Evolutionary conservation across 2,329 filamentous ascomycete genomes (phyloP).

Genomic region (Albifimbria verrucaria): DNA sequence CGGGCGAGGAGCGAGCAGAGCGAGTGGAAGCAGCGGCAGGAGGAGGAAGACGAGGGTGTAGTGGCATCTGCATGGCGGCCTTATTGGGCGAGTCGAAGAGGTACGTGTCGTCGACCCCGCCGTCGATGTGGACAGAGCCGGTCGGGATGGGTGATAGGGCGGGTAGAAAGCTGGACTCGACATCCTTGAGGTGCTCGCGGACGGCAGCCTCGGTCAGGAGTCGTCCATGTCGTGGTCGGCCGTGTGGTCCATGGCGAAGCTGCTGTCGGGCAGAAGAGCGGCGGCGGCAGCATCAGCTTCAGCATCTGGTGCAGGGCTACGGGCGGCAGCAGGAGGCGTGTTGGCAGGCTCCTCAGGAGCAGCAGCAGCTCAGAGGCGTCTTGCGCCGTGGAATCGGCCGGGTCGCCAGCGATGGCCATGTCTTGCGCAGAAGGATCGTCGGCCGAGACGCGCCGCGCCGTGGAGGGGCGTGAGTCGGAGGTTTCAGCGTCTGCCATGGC

Average conservation of each 20-base stretch:
- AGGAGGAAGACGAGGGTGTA: slow-evolving; percentile 1
- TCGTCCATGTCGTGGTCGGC: slow-evolving; percentile 33
- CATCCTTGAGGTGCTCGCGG: slow-evolving; percentile 56
- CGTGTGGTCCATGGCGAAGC: slow-evolving; percentile 34
- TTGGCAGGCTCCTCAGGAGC: background rate
- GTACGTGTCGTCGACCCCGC: slow-evolving; percentile 54
- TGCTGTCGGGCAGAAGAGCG: slow-evolving; percentile 30
- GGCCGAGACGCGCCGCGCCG: slow-evolving; percentile 21
- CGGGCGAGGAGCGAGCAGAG: too few species aligned
- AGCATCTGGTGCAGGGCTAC: background rate
- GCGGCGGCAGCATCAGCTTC: slow-evolving; percentile 8
- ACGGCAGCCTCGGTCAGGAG: slow-evolving; percentile 52
- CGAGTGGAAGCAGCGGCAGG: too few species aligned
- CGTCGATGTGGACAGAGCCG: slow-evolving; percentile 32
- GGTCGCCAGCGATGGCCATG: slow-evolving; percentile 14
- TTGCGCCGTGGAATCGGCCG: slow-evolving; percentile 8
- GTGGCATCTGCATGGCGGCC: slow-evolving; percentile 21
- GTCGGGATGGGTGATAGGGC: slow-evolving; percentile 54
- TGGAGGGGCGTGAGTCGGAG: slow-evolving; percentile 18
- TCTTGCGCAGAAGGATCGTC: slow-evolving; percentile 9
- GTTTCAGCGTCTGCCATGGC: slow-evolving; percentile 26
- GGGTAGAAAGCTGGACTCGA: slow-evolving; percentile 64
- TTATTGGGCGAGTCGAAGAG: slow-evolving; percentile 48
- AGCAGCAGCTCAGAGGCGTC: slow-evolving; percentile 14
- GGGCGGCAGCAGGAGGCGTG: background rate